Percentiles rank a stretch among this genome's conserved stretches.
These are phyloP conservation scores for Termitomyces sp. DNA, from an alignment of 768 basidiomycete genomes.

Conservation along the genomic window DNA sequence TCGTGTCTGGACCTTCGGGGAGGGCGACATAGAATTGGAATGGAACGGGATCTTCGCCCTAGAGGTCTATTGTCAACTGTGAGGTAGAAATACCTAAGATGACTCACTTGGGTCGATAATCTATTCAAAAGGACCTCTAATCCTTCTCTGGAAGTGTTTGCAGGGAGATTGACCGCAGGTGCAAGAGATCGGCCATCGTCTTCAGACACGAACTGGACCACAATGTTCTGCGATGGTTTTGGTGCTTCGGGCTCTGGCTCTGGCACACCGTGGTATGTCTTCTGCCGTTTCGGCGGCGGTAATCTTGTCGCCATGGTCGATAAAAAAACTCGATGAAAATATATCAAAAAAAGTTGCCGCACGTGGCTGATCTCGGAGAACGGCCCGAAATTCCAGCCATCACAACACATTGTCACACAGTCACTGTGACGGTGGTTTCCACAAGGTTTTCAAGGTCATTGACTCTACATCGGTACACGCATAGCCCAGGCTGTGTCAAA, in stretches of 20 bases:
- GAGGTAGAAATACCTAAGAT: slow-evolving; percentile 1
- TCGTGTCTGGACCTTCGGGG: slow-evolving; percentile 45
- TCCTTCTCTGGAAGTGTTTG: slow-evolving; percentile 78
- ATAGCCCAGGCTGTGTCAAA: neutral
- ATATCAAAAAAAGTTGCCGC: neutral
- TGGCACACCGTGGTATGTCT: slow-evolving; percentile 71
- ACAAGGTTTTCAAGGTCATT: no score
- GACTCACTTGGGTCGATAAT: slow-evolving; percentile 64
- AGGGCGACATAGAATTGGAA: slow-evolving; percentile 85
- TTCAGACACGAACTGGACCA: slow-evolving; percentile 91
- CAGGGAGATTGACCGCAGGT: slow-evolving; percentile 84
- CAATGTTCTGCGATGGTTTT: slow-evolving; percentile 52
- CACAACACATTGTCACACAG: no score
- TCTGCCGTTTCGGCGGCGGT: slow-evolving; percentile 86
- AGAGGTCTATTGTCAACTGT: slow-evolving; percentile 14
- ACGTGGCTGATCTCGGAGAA: neutral
- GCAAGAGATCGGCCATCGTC: slow-evolving; percentile 79
- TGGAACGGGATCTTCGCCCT: slow-evolving; percentile 88
- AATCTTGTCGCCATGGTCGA: slow-evolving; percentile 71
- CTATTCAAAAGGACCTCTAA: slow-evolving; percentile 89
- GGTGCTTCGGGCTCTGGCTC: slow-evolving; percentile 51
- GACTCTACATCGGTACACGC: neutral
- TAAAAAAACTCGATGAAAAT: neutral
- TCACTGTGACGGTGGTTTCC: no score
- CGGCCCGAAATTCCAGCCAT: neutral